Conservation (phyloP, 805 yeast genomes). For the Cyberlindnera meyerae region DNA sequence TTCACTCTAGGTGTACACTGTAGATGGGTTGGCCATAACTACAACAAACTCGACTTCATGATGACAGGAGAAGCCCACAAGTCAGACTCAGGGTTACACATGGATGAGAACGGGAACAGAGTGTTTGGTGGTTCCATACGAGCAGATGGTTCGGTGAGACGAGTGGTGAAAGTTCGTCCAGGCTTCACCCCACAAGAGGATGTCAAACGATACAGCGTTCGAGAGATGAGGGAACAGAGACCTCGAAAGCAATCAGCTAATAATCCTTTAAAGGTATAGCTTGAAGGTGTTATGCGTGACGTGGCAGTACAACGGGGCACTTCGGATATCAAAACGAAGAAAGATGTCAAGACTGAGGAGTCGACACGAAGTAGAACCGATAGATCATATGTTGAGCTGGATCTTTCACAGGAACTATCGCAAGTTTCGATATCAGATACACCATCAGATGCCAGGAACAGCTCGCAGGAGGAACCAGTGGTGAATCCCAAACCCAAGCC, state of each 20-base stretch:
- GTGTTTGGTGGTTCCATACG: conserved; percentile 23
- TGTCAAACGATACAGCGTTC: conserved; percentile 16
- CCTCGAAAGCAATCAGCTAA: not conserved
- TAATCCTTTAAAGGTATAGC: too few relatives aligned
- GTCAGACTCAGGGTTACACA: conserved; percentile 6
- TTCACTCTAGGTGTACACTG: too few relatives aligned
- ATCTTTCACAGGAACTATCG: too few relatives aligned
- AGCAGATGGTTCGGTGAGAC: conserved; percentile 25
- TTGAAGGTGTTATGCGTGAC: too few relatives aligned
- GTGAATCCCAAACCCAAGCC: conserved; percentile 3
- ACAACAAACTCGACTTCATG: not conserved
- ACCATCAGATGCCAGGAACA: not conserved
- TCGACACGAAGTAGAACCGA: too few relatives aligned
- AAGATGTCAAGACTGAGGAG: too few relatives aligned
- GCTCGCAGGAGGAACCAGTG: too few relatives aligned
- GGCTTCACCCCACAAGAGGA: conserved; percentile 24
- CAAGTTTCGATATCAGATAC: too few relatives aligned
- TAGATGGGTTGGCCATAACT: too few relatives aligned
- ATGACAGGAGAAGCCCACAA: conserved; percentile 4
- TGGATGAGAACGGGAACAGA: conserved; percentile 11
- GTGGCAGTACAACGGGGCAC: too few relatives aligned
- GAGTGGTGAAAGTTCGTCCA: conserved; percentile 19
- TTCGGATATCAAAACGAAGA: too few relatives aligned
- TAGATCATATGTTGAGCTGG: too few relatives aligned
- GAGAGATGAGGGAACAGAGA: conserved; percentile 9